Evolutionary conservation across 108 stramenopile species (phyloP), one percentile per base, ranked within the genome.

Genomic region (Fistulifera solaris): DNA sequence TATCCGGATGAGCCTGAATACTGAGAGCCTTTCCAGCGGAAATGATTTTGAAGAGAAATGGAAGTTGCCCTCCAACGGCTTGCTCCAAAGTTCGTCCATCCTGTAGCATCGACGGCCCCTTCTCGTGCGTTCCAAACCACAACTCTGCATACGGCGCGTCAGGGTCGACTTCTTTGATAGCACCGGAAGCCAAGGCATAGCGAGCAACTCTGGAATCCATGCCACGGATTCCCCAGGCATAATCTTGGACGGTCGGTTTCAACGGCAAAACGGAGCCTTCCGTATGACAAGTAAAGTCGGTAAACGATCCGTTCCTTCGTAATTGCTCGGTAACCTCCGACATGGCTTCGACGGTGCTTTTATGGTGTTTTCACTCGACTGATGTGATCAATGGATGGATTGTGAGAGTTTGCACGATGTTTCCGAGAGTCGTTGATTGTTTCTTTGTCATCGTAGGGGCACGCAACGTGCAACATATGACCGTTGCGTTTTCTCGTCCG

Each of bases 1-100:
- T 90, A 70, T 93, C 90, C 6, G 88, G 89, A 70, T 91, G 94
- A 15, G 89, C 87, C 66, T 95, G 92, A 66, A 96, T 94, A 25
- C 77, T 80, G 25, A 96, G 64, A 0, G 80, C 89, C 53, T 92
- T 93, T 16, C 77, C 73, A 2, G 77, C 83, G 38, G 61, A 65
- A 18, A 96, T 66, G 2, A 96, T 77, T 59, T 96, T 96, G 74
- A 96, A 83, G 39, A 96, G 61, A 59, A 88, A 96, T 7, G 91
- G 85, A 15, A 95, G 65, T 22, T 79, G 80, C 1, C 73, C 61
- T 0, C 76, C 83, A 42, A 78, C 62, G n/a, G 73, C 69, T 7
- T 69, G 50, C 40, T 69, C 61, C 44, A 81, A 50, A 0, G 41
- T 48, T 63, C 61, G 17, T 72, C 67, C 46, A 53, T 63, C 43